Base-by-base conservation (phyloP, 257 asterid species). In the Ocimum tenuiflorum region DNA sequence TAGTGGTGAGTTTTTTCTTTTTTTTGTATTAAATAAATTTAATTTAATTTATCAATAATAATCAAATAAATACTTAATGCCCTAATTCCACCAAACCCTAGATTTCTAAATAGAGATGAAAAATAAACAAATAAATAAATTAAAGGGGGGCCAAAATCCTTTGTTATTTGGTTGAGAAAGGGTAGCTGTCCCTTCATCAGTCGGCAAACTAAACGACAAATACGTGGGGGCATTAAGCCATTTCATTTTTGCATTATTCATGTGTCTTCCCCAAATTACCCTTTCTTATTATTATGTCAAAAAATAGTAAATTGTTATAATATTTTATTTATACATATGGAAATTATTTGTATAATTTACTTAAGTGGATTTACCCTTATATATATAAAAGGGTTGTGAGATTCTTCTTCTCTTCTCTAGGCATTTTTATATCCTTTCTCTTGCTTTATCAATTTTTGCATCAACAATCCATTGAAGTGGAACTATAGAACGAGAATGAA, bases 141-240 rank as follows among this genome's bases (percentile, higher is more conserved):
- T n/a, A n/a, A 0, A 17, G 27, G n/a, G 31, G 36, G 46, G 31
- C 27, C n/a, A 20, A 31, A 31, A 10, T 41, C 46, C 7, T 63
- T 63, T 23, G n/a, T 29, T 19, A 29, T 27, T 33, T 7, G 51
- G 52, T 68, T 58, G 24, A 20, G 22, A 58, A 49, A 49, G 47
- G 39, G 74, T 9, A 51, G 54, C 14, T 69, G 68, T 48, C 54
- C 45, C 53, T 48, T 59, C 53, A 36, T 36, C 43, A 23, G 68
- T 69, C 74, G 74, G 74, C 68, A 69, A 36, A 22, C 62, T 20
- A 69, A n/a, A 48, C 68, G 74, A 69, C 74, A 69, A 58, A 33
- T 14, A 7, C 4, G 51, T 57, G n/a, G 73, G 66, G 65, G 1
- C 63, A 53, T 24, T 67, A n/a, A 42, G 10, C 42, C 31, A 7